A percentile compares a stretch with the other conserved stretches of the same genome.
Conservation (phyloP, 2,329 filamentous ascomycete genomes). For the Neofusicoccum sp. region DNA sequence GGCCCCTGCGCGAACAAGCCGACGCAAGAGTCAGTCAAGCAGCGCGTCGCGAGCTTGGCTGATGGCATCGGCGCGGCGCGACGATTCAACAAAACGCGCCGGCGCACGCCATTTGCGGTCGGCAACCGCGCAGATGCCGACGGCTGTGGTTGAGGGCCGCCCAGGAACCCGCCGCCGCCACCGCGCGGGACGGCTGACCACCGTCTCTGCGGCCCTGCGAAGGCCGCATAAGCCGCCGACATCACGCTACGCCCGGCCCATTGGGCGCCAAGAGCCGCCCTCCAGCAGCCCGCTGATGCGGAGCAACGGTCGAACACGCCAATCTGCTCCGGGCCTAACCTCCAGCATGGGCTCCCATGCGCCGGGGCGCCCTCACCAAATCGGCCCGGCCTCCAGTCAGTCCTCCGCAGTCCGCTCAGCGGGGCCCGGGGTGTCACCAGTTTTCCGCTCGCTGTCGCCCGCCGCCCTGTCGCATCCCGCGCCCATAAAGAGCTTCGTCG, state of each 20-base stretch:
- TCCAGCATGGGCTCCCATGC: constrained; percentile 1
- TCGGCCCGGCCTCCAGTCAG: constrained; percentile 12
- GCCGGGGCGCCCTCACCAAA: constrained; percentile 2
- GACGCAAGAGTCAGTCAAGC: constrained; percentile 15
- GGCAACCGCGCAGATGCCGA: constrained; percentile 2
- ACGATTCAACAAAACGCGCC: background rate
- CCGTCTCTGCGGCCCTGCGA: background rate
- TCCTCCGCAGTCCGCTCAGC: constrained; percentile 13
- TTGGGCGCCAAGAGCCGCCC: constrained; percentile 3
- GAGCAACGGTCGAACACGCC: constrained; percentile 12
- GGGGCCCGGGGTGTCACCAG: constrained; percentile 17
- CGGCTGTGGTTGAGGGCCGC: background rate
- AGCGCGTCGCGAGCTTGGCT: constrained; percentile 9
- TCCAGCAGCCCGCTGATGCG: background rate
- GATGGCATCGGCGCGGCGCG: background rate
- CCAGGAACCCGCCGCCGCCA: too few species aligned
- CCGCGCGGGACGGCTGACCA: constrained; percentile 5
- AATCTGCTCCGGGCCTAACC: constrained; percentile 12
- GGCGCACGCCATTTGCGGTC: background rate
- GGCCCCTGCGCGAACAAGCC: background rate
- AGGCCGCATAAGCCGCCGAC: constrained; percentile 10
- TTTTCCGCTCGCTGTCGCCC: background rate
- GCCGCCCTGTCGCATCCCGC: background rate
- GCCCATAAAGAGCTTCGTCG: background rate
- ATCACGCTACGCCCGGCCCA: constrained; percentile 14